Evolutionary conservation across 805 yeast species (phyloP).

Genomic region (Sugiyamaella boreocaroliniensis): DNA sequence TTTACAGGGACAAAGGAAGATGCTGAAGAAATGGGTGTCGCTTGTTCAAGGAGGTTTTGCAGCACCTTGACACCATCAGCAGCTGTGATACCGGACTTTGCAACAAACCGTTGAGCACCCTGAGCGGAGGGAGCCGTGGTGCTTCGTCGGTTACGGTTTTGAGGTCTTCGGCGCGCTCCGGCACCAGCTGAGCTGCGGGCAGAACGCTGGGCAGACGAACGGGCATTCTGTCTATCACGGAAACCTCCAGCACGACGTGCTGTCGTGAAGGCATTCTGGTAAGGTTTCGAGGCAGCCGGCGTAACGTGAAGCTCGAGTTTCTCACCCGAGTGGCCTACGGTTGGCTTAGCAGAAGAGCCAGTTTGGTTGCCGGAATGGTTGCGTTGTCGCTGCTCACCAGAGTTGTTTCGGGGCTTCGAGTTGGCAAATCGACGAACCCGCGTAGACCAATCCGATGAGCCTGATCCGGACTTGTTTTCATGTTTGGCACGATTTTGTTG

Average conservation of each 20-base stretch:
- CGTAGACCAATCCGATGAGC: background rate
- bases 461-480: background rate
- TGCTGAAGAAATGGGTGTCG: background rate
- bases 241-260: background rate
- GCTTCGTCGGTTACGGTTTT: background rate
- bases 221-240: background rate
- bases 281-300: background rate
- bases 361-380: no score
- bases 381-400: background rate
- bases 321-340: background rate
- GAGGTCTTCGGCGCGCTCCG: background rate
- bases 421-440: background rate
- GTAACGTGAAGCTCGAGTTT: background rate
- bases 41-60: background rate
- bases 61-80: background rate
- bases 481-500: background rate
- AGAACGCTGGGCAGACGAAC: background rate
- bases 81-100: background rate
- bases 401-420: background rate
- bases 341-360: no score
- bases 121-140: background rate
- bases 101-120: background rate
- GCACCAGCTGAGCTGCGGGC: background rate
- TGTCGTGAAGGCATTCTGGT: background rate
- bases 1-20: background rate